Conservation (phyloP, 495 filamentous ascomycete species). For the Tuber microsphaerosporum region DNA sequence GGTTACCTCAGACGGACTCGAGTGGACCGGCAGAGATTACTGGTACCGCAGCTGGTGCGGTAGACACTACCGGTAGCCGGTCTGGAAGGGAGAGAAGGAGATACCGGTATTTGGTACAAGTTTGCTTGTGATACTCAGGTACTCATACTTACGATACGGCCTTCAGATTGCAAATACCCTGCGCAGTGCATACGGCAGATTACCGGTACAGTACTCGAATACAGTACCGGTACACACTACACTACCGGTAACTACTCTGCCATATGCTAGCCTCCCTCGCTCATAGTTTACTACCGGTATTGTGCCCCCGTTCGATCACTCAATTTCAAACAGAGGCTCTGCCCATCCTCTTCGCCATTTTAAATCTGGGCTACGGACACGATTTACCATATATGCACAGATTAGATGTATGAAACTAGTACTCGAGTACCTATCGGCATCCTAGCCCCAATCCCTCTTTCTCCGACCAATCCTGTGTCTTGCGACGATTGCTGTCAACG, state of each 20-base stretch:
- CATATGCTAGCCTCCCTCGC: not conserved
- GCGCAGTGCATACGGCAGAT: constrained; percentile 1
- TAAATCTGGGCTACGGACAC: not conserved
- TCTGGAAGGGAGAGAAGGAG: not conserved
- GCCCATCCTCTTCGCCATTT: not conserved
- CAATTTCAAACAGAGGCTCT: not conserved
- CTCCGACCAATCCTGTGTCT: not conserved
- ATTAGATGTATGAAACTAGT: not conserved
- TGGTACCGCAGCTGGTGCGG: too few species aligned
- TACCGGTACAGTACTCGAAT: not conserved
- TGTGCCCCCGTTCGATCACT: not conserved
- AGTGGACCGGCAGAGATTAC: not conserved
- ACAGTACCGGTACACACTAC: too few species aligned
- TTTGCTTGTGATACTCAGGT: not conserved
- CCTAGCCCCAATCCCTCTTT: not conserved
- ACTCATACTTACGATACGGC: not conserved
- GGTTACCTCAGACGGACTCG: not conserved
- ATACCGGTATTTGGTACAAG: not conserved
- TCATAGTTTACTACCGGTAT: too few species aligned
- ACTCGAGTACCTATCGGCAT: not conserved
- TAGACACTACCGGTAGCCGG: not conserved
- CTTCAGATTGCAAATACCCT: not conserved
- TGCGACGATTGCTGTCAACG: not conserved
- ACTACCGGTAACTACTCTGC: not conserved
- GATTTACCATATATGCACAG: not conserved